Percentiles rank a stretch among this genome's conserved stretches.
phyloP scores from a whole-genome alignment of 2,329 filamentous ascomycete species.

The Nemania bipapillata region DNA sequence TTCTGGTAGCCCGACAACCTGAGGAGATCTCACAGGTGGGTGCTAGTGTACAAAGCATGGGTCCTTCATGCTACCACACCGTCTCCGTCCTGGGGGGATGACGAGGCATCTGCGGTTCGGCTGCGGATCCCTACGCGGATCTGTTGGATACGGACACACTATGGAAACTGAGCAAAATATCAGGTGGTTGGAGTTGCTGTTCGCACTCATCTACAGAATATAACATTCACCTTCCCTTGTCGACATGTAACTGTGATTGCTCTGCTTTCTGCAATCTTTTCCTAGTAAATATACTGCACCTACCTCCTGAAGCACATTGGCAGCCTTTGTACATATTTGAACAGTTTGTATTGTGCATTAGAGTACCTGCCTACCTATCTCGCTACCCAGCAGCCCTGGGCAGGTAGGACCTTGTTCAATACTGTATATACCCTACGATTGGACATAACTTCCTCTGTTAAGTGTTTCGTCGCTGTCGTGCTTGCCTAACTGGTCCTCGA shows the following conservation, averaged over 20 bases:
- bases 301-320: constrained; percentile 11
- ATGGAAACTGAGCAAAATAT: constrained; percentile 39
- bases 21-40: constrained; percentile 4
- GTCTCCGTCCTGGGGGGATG: constrained; percentile 30
- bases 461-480: constrained; percentile 11
- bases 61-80: neutral
- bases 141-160: neutral
- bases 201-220: constrained; percentile 36
- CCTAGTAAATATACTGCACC: neutral
- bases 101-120: constrained; percentile 35
- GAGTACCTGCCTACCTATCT: neutral
- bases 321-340: constrained; percentile 33
- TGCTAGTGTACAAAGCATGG: constrained; percentile 1
- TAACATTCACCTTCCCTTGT: constrained; percentile 26
- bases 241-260: neutral
- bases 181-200: constrained; percentile 46
- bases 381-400: too few relatives aligned
- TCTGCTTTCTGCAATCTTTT: neutral
- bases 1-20: neutral
- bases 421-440: neutral
- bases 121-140: constrained; percentile 21
- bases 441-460: neutral
- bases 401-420: neutral
- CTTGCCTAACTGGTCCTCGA: constrained; percentile 33
- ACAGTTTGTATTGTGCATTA: constrained; percentile 24